Percentiles rank a stretch among this genome's conserved stretches.
These are phyloP conservation scores for Puccinia sorghi DNA, from an alignment of 1,284 basidiomycete genomes.

Conservation along the genomic window DNA sequence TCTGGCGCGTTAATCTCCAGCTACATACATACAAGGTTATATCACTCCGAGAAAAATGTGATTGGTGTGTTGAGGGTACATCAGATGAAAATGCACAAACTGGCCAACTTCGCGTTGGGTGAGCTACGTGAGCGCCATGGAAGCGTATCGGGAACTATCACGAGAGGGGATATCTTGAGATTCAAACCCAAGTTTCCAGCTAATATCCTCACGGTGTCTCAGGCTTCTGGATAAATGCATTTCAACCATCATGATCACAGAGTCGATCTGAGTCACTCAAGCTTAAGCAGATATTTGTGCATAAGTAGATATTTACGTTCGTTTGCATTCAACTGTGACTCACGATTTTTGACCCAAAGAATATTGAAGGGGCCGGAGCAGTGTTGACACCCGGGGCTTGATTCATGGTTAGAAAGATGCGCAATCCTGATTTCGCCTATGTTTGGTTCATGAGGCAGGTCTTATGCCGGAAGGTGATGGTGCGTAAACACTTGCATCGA, in stretches of 20 bases:
- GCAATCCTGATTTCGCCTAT: too few relatives aligned
- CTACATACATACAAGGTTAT: slow-evolving; percentile 1
- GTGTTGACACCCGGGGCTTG: too few relatives aligned
- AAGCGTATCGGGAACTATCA: slow-evolving; percentile 1
- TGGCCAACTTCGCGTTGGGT: background rate
- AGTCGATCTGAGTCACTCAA: slow-evolving; percentile 6
- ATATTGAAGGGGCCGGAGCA: too few relatives aligned
- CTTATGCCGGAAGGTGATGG: too few relatives aligned
- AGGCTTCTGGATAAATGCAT: background rate
- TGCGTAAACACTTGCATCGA: too few relatives aligned
- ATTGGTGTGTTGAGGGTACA: background rate
- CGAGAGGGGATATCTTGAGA: background rate
- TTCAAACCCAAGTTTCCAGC: background rate
- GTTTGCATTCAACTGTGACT: background rate
- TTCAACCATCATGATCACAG: background rate
- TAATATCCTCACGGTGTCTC: background rate
- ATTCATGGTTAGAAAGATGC: too few relatives aligned
- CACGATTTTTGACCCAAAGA: background rate
- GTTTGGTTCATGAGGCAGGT: too few relatives aligned
- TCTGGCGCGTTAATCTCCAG: background rate
- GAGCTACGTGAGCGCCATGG: background rate
- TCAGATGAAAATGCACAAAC: background rate
- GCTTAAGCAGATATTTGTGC: background rate
- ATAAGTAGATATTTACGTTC: background rate
- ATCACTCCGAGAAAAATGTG: slow-evolving; percentile 14